These are phyloP conservation scores for Hygrocybe punicea DNA, from an alignment of 768 basidiomycete genomes.

Conservation along the genomic window DNA sequence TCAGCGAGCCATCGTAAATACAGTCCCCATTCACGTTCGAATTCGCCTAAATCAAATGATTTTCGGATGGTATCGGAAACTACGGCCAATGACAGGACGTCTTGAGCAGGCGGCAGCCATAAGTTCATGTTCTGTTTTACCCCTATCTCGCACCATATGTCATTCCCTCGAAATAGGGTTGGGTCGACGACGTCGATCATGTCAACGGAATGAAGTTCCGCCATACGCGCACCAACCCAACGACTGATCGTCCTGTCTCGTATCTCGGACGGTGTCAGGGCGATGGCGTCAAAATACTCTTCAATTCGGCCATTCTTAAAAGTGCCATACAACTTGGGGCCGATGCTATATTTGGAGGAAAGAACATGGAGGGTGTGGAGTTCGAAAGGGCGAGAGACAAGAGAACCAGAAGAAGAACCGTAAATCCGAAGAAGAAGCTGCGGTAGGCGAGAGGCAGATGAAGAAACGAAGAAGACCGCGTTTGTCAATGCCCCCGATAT, in stretches of 20 bases:
- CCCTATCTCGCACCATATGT: slow-evolving; percentile 48
- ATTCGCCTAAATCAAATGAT: slow-evolving; percentile 61
- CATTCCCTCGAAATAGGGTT: slow-evolving; percentile 37
- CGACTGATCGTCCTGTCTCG: slow-evolving; percentile 71
- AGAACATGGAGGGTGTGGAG: slow-evolving; percentile 86
- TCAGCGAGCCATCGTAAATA: slow-evolving; percentile 70
- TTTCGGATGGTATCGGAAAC: slow-evolving; percentile 45
- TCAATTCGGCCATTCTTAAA: slow-evolving; percentile 95
- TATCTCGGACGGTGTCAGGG: slow-evolving; percentile 74
- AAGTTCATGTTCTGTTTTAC: slow-evolving; percentile 62
- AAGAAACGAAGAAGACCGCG: slow-evolving; percentile 94
- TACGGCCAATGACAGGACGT: slow-evolving; percentile 65
- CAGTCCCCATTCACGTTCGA: slow-evolving; percentile 59
- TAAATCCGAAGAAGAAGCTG: slow-evolving; percentile 90
- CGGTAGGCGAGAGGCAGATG: slow-evolving; percentile 42
- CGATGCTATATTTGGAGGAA: slow-evolving; percentile 83
- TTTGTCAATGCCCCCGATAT: slow-evolving; percentile 94
- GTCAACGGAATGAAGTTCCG: slow-evolving; percentile 92
- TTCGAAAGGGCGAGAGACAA: slow-evolving; percentile 87
- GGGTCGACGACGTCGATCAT: slow-evolving; percentile 63
- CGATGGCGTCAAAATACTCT: slow-evolving; percentile 88
- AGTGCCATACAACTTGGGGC: slow-evolving; percentile 89
- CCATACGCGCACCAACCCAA: slow-evolving; percentile 93
- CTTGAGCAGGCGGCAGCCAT: slow-evolving; percentile 69
- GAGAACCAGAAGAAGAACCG: slow-evolving; percentile 77